Evolutionary conservation across 352 stramenopile species (phyloP), one percentile per base, ranked within the genome.

Genomic region (Phytophthora melonis): DNA sequence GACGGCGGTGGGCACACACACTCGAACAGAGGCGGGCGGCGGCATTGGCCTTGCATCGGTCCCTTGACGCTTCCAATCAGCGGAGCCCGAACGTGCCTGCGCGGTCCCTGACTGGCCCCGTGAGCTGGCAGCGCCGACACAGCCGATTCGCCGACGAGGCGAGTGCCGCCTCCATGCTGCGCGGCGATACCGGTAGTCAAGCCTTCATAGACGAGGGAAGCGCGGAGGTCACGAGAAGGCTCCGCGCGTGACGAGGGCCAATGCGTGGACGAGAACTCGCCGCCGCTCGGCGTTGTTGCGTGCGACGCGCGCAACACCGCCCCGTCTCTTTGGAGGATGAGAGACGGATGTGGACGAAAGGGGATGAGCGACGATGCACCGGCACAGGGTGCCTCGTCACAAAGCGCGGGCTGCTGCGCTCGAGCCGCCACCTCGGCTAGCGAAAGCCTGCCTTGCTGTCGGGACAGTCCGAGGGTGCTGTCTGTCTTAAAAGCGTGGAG

Each of bases 271-370:
- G 21, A 34, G 61, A 52, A 54, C 32, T 34, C 34, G 57, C 36
- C 18, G 56, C 34, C 23, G 23, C 23, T 27, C 23, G 23, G 23
- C 23, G 23, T 25, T 66, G 23, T 25, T 66, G 34, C 21, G 52
- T 68, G 66, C 56, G 66, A 72, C 58, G 57, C 39, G 58, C 43
- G 34, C 54, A 49, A 45, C 14, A 13, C 3, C 23, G 63, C 4
- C 50, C 49, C 52, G 54, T 69, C 36, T 74, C 60, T 69, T 60
- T 56, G 1, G 23, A 27, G 10, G 56, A 50, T 58, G 58, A 75
- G 61, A 75, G 68, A 66, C 61, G 50, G 61, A 74, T 64, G 68
- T 75, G 32, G 68, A 75, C 68, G 68, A 75, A 75, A 36, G 65
- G 64, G 57, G 66, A 72, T 72, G 66, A 72, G 66, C 66, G 66